phyloP scores from a whole-genome alignment of 441 rosid genomes.

The Metrosideros polymorpha region DNA sequence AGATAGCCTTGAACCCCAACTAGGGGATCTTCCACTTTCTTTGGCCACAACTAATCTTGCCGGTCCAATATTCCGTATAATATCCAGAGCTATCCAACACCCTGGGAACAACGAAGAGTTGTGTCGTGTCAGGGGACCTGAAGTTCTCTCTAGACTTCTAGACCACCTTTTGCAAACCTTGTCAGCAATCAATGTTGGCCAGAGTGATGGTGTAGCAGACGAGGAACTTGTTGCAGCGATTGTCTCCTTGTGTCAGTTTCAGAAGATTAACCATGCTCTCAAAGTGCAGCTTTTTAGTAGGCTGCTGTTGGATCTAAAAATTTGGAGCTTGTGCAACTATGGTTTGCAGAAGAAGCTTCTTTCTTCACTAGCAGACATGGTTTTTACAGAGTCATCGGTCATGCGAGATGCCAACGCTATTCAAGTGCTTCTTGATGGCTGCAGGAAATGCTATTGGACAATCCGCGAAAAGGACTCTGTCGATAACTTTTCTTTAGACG shows the following conservation, averaged over 20 bases:
- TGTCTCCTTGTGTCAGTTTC: slow-evolving; percentile 85
- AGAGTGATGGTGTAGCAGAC: slow-evolving; percentile 65
- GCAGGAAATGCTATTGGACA: slow-evolving; percentile 99
- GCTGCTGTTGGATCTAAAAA: slow-evolving; percentile 80
- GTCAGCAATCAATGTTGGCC: slow-evolving; percentile 56
- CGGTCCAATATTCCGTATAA: slow-evolving; percentile 85
- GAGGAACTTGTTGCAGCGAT: slow-evolving; percentile 99
- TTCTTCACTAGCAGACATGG: slow-evolving; percentile 98
- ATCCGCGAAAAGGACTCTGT: slow-evolving; percentile 77
- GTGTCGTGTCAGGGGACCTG: slow-evolving; percentile 76
- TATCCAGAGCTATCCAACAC: slow-evolving; percentile 77
- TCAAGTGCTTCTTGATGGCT: slow-evolving; percentile 99
- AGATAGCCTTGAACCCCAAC: slow-evolving; percentile 73
- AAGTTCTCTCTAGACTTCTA: slow-evolving; percentile 80
- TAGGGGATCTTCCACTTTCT: slow-evolving; percentile 47
- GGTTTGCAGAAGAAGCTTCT: slow-evolving; percentile 97
- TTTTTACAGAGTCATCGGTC: slow-evolving; percentile 81
- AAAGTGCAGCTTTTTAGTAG: slow-evolving; percentile 95
- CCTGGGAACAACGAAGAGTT: slow-evolving; percentile 93
- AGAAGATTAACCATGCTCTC: slow-evolving; percentile 74
- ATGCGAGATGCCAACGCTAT: slow-evolving; percentile 98
- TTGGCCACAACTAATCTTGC: slow-evolving; percentile 70
- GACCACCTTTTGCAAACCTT: slow-evolving; percentile 78
- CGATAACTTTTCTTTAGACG: slow-evolving; percentile 49
- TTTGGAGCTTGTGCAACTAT: slow-evolving; percentile 98